Evolutionary conservation across 495 filamentous ascomycete species (phyloP).

Genomic region (Trichocladium antarcticum): DNA sequence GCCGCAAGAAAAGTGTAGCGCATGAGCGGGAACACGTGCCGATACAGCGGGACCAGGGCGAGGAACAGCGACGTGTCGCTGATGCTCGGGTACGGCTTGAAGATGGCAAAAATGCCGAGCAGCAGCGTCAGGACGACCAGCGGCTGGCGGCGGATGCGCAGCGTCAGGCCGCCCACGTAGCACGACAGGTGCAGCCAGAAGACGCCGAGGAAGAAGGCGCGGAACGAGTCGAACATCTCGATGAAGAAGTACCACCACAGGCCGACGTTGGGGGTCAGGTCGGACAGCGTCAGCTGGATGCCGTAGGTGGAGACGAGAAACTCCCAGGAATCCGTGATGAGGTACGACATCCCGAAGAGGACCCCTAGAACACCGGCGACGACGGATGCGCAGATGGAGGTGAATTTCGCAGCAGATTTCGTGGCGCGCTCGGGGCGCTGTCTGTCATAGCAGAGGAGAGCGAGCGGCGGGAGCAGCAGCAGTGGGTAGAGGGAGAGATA

Average conservation of each 20-base stretch:
- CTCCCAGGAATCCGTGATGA: constrained; percentile 73
- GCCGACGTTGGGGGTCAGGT: constrained; percentile 88
- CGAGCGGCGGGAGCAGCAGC: constrained; percentile 70
- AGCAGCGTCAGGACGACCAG: constrained; percentile 73
- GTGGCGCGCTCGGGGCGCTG: constrained; percentile 27
- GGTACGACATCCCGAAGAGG: constrained; percentile 59
- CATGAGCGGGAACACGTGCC: constrained; percentile 91
- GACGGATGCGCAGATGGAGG: constrained; percentile 38
- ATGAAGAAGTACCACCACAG: constrained; percentile 99
- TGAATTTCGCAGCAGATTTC: constrained; percentile 36
- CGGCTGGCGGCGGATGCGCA: constrained; percentile 72
- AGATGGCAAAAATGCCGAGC: constrained; percentile 78
- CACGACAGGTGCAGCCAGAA: constrained; percentile 91
- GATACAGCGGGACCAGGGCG: constrained; percentile 71
- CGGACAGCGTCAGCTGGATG: constrained; percentile 79
- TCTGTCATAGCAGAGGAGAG: constrained; percentile 71
- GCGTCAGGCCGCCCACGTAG: constrained; percentile 74
- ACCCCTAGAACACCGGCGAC: constrained; percentile 37
- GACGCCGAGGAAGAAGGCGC: constrained; percentile 90
- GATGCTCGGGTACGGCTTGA: constrained; percentile 92
- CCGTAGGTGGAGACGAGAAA: constrained; percentile 86
- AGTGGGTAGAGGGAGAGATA: constrained; percentile 90
- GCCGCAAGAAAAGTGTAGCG: constrained; percentile 83
- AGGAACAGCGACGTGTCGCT: constrained; percentile 77
- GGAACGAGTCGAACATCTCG: constrained; percentile 98